These are phyloP conservation scores for Nepenthes mirabilis DNA, from an alignment of 148 eudicot genomes.

Conservation along the genomic window DNA sequence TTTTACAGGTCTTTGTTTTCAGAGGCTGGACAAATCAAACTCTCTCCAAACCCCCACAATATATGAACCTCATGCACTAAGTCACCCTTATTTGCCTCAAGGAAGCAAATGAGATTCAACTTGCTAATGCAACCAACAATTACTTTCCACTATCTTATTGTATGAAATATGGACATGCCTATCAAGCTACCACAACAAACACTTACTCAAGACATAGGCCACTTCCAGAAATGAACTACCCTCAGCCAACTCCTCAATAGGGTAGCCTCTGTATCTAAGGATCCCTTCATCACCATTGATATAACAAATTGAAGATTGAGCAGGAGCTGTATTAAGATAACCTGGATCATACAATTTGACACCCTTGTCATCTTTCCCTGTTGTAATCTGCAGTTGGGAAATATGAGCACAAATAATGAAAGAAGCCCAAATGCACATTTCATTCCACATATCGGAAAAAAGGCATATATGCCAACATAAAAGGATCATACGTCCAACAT, in stretches of 20 bases:
- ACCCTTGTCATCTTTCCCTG: slow-evolving; percentile 89
- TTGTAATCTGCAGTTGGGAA: slow-evolving; percentile 49
- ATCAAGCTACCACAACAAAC: neutral
- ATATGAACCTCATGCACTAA: too few species aligned
- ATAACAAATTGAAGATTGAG: slow-evolving; percentile 83
- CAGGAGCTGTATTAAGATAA: slow-evolving; percentile 98
- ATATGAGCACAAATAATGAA: neutral
- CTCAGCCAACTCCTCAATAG: slow-evolving; percentile 94
- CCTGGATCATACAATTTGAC: slow-evolving; percentile 94
- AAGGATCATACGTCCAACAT: neutral
- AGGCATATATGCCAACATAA: neutral
- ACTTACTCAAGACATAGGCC: slow-evolving; percentile 85
- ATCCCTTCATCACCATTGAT: slow-evolving; percentile 99
- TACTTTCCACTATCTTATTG: too few species aligned
- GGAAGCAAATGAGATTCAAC: too few species aligned
- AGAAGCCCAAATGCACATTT: too few species aligned
- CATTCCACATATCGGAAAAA: too few species aligned
- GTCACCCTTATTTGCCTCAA: too few species aligned
- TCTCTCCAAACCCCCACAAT: too few species aligned
- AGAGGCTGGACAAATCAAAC: too few species aligned
- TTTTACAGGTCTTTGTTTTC: too few species aligned
- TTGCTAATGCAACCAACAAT: too few species aligned
- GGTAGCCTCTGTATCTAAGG: slow-evolving; percentile 90
- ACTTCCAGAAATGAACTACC: slow-evolving; percentile 89
- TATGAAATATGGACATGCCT: neutral